Conservation (phyloP, 1,284 basidiomycete species). For the Bondarzewia mesenterica region DNA sequence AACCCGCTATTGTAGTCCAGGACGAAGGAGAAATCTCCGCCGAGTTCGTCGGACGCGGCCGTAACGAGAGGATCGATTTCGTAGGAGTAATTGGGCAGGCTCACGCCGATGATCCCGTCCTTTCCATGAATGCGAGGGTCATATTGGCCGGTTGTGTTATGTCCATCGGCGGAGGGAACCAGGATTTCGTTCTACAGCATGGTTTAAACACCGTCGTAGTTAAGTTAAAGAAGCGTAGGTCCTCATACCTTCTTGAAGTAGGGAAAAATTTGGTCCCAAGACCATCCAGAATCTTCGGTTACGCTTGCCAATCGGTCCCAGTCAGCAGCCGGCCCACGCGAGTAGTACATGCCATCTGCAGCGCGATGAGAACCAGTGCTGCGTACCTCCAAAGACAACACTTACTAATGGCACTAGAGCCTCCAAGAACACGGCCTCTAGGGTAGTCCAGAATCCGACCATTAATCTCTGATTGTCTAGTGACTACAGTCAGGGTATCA, state of each 20-base stretch:
- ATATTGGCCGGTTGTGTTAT: conserved; percentile 22
- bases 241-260: conserved; percentile 22
- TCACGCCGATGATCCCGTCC: conserved; percentile 23
- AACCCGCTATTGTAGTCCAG: conserved; percentile 26
- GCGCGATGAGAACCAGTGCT: not conserved
- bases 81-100: conserved; percentile 18
- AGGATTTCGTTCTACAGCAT: conserved; percentile 22
- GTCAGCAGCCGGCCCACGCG: conserved; percentile 22
- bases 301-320: conserved; percentile 19
- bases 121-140: conserved; percentile 22
- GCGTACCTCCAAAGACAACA: not conserved
- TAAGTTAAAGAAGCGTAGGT: not conserved
- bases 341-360: conserved; percentile 20
- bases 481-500: too few species aligned
- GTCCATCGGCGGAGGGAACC: conserved; percentile 20
- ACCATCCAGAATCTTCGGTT: conserved; percentile 22
- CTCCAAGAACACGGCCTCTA: conserved; percentile 30
- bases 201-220: not conserved
- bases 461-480: conserved; percentile 3
- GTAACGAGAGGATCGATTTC: conserved; percentile 19
- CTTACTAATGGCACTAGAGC: conserved; percentile 21
- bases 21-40: conserved; percentile 21
- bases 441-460: conserved; percentile 22
- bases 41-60: conserved; percentile 13
- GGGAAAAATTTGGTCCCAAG: conserved; percentile 19